Percentiles rank a stretch among this genome's conserved stretches.
These are phyloP conservation scores for Talaromyces sp. DNA, from an alignment of 2,329 filamentous ascomycete species.

Conservation along the genomic window DNA sequence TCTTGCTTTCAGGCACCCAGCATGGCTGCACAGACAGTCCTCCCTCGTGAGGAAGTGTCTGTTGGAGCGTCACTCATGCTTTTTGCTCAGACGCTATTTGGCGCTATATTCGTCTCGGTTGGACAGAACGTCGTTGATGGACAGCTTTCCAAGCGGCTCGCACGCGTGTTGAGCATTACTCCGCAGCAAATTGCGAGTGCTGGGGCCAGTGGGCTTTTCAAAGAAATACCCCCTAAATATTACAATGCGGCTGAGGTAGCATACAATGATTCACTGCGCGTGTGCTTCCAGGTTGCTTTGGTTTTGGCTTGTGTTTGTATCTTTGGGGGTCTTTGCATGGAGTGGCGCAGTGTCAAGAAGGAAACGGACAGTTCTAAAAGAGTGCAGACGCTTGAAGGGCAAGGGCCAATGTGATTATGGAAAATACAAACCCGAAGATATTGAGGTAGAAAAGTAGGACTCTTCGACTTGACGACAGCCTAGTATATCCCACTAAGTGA, in stretches of 20 bases:
- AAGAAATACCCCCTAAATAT: constrained; percentile 2
- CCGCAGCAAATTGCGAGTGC: constrained; percentile 2
- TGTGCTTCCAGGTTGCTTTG: constrained; percentile 5
- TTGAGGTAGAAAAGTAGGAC: neutral
- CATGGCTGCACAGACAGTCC: constrained; percentile 17
- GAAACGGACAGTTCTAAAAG: neutral
- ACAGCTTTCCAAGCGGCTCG: constrained; percentile 22
- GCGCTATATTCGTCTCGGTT: constrained; percentile 24
- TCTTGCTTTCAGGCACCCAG: constrained; percentile 14
- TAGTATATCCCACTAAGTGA: too few species aligned
- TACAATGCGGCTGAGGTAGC: neutral
- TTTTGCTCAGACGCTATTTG: constrained; percentile 17
- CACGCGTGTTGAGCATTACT: constrained; percentile 9
- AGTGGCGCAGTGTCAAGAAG: constrained; percentile 9
- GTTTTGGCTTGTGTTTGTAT: constrained; percentile 4
- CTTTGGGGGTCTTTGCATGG: constrained; percentile 4
- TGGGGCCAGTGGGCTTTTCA: constrained; percentile 1
- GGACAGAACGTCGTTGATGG: constrained; percentile 25
- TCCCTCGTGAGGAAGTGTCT: constrained; percentile 20
- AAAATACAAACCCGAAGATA: neutral
- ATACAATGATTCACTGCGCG: constrained; percentile 3
- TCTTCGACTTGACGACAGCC: neutral
- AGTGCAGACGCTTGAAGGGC: neutral
- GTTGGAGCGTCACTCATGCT: constrained; percentile 19
- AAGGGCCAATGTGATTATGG: neutral